These are phyloP conservation scores for Paraurostyla sp. DNA, from an alignment of 73 alveolate species.

Conservation along the genomic window DNA sequence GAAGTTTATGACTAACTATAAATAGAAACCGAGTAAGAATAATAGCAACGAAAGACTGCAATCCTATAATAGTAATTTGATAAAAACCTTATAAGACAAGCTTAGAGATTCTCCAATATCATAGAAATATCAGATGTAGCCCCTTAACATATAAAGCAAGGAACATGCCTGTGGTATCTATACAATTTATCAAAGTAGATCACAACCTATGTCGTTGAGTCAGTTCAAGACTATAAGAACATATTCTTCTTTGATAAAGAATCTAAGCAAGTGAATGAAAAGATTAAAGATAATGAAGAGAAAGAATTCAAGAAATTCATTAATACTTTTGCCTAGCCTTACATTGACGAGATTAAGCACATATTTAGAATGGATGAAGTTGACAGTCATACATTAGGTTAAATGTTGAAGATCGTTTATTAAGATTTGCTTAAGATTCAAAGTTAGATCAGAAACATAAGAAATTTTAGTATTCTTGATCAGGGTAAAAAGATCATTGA, in stretches of 20 bases:
- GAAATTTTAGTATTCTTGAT: constrained; percentile 8
- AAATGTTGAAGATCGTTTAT: background rate
- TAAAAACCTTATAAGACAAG: background rate
- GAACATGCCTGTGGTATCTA: constrained; percentile 52
- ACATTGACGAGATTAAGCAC: background rate
- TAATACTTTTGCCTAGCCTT: background rate
- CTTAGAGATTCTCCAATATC: background rate
- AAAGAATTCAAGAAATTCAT: constrained; percentile 57
- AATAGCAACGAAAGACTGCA: background rate
- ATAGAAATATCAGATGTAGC: background rate
- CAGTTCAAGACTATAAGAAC: constrained; percentile 47
- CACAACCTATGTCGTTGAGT: constrained; percentile 11
- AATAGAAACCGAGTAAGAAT: background rate
- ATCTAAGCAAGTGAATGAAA: constrained; percentile 4
- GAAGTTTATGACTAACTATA: constrained; percentile 8
- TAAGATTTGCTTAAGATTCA: background rate
- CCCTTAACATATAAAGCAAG: constrained; percentile 28
- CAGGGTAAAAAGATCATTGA: background rate
- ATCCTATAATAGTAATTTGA: background rate
- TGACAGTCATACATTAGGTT: constrained; percentile 29
- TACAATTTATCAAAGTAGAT: constrained; percentile 37
- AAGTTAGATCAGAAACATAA: background rate
- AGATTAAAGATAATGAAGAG: constrained; percentile 40
- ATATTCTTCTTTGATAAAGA: constrained; percentile 52
- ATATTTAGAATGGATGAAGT: background rate